Evolutionary conservation across 331 rosid species (phyloP), one percentile per base, ranked within the genome.

Genomic region (Cucumis variabilis): DNA sequence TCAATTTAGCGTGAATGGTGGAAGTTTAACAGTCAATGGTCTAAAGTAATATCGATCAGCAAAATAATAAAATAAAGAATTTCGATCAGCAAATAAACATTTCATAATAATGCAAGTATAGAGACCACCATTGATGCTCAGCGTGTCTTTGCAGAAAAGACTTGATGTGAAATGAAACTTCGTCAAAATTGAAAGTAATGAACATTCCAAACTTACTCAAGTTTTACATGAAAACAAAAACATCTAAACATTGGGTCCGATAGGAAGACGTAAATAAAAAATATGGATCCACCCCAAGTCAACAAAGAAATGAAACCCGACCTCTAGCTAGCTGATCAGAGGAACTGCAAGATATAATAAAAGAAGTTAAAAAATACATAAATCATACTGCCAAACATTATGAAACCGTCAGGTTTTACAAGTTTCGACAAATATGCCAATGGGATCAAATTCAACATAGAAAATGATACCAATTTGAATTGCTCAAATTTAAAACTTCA

Each of bases 271-370:
- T 41, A 30, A 73, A n/a, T 21, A 12, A 75, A 75, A 75, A 41
- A 23, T 13, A 75, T 23, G 13, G 82, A 12, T 75, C 82, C 82
- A 75, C 23, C 58, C 28, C 44, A 75, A 44, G 60, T 75, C 82
- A 13, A 44, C 60, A 46, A 75, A 75, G 60, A 75, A 75, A 44
- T 44, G 82, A 72, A 75, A 44, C 30, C 82, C 6, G 60, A 23
- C 60, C 58, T 75, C 82, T 23, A 75, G 58, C 81, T 74, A 75
- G 82, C 82, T 75, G 60, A 75, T 75, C 19, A 44, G 82, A 46
- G 28, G 30, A 75, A 46, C 82, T 75, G 81, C 81, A 75, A 75
- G 44, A 37, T 37, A 37, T 37, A 11, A 46, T 1, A 60, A 62
- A 17, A 16, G 11, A 7, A 2, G 12, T 48, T 48, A 48, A 48